Base-by-base conservation (phyloP, 257 asterid genomes). In the Cruciata laevipes region DNA sequence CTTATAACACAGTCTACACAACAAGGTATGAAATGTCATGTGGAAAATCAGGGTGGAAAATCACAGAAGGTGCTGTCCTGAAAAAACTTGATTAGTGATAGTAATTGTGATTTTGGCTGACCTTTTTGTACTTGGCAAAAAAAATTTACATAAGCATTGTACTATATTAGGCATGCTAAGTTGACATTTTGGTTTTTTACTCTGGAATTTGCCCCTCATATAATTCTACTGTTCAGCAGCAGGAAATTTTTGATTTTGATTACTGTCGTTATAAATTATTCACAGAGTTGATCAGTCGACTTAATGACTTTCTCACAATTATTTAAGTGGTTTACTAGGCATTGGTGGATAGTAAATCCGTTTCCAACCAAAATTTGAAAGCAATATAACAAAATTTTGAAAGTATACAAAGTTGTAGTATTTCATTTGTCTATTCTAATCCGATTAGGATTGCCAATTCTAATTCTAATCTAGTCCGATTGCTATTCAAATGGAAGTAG, bases 31-130 rank as follows among this genome's bases (percentile, higher is more conserved):
- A 90, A 74, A 75, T 88, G 89, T 79, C 83, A 31, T 76, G 79
- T 75, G 83, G 74, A 0, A 75, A 83, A 18, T 85, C 96, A 0
- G 95, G 90, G 53, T 90, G 99, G 99, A 90, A 82, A 82, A 90
- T 90, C 71, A 79, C 86, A n/a, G 99, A 86, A 77, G 99, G 99
- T 51, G 97, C 97, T 66, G 97, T 89, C 66, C 92, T 90, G 24
- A 93, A 86, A 81, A 80, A 81, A 80, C 95, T 0, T 84, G 79
- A 79, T 57, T 61, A 27, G 70, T 61, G 38, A 17, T 47, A 17
- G 16, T 42, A 14, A 4, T 16, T 17, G 55, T 47, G 55, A 14
- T 16, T 14, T 16, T 47, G 20, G 7, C 20, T 47, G 6, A 4
- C 8, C 55, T 17, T 17, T 47, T 47, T 47, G 51, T 42, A 3